A percentile compares a stretch with the other conserved stretches of the same genome.
Evolutionary conservation across 108 stramenopile genomes (phyloP).

Genomic region (Cyclotella baltica): DNA sequence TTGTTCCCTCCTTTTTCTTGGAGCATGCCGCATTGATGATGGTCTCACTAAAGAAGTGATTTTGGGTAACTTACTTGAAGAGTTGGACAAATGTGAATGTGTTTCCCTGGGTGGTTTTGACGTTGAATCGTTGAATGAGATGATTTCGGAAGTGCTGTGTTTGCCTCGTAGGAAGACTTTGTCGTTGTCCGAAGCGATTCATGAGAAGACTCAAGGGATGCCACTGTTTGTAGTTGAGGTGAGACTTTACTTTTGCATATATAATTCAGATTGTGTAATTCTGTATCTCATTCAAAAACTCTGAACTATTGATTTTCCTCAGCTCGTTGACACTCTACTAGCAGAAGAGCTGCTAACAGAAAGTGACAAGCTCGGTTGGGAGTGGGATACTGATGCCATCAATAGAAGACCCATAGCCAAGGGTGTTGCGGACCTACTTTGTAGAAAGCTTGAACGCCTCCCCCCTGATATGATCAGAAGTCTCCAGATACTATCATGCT

Average conservation of each 20-base stretch:
- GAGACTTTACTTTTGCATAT: background rate
- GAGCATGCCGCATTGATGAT: conserved; percentile 5
- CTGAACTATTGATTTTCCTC: background rate
- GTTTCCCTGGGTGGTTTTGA: background rate
- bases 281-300: background rate
- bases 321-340: conserved; percentile 1
- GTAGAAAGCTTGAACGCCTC: conserved; percentile 5
- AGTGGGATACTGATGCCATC: conserved; percentile 14
- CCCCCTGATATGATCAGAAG: background rate
- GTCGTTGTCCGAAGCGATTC: background rate
- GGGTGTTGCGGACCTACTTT: background rate
- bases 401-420: background rate
- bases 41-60: background rate
- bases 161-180: conserved; percentile 9
- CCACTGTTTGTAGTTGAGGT: conserved; percentile 18
- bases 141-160: conserved; percentile 13
- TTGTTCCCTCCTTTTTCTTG: conserved; percentile 14
- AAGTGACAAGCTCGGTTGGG: background rate
- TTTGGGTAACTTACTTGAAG: conserved; percentile 5
- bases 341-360: conserved; percentile 7
- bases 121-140: conserved; percentile 9
- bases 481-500: conserved; percentile 6
- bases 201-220: conserved; percentile 3
- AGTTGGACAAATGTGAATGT: background rate
- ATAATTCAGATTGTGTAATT: background rate